phyloP scores from a whole-genome alignment of 768 basidiomycete genomes.

The Rossbeevera mucosa region DNA sequence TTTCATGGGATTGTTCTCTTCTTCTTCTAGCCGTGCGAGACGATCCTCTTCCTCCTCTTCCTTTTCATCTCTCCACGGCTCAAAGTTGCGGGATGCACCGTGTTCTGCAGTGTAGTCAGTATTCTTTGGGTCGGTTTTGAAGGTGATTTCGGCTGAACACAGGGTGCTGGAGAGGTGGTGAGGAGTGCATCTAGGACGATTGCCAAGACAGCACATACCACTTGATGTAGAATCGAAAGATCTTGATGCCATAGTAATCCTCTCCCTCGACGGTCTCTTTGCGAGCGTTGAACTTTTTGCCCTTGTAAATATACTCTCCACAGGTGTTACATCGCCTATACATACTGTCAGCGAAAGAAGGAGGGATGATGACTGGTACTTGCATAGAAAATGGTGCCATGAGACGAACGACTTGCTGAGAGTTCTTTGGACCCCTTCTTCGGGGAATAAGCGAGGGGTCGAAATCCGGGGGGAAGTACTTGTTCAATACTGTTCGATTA shows the following conservation, averaged over 20 bases:
- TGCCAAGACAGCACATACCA: slow-evolving; percentile 47
- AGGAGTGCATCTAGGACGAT: not conserved
- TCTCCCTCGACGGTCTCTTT: slow-evolving; percentile 98
- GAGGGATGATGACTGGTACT: slow-evolving; percentile 19
- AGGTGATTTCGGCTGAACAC: slow-evolving; percentile 97
- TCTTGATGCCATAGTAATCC: slow-evolving; percentile 98
- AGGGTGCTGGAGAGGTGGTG: slow-evolving; percentile 56
- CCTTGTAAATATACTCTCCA: slow-evolving; percentile 98
- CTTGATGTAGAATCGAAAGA: slow-evolving; percentile 90
- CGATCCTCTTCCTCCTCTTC: slow-evolving; percentile 79
- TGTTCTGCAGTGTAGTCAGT: slow-evolving; percentile 93
- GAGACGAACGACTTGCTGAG: slow-evolving; percentile 94
- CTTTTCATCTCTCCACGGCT: slow-evolving; percentile 88
- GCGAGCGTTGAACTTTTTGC: slow-evolving; percentile 98
- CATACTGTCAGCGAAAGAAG: slow-evolving; percentile 9
- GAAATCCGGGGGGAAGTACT: slow-evolving; percentile 97
- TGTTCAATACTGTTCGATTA: slow-evolving; percentile 70
- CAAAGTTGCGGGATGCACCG: slow-evolving; percentile 95
- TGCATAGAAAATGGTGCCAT: slow-evolving; percentile 99
- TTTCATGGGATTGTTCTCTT: slow-evolving; percentile 97
- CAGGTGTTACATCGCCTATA: slow-evolving; percentile 88
- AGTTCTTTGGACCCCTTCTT: slow-evolving; percentile 85
- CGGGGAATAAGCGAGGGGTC: slow-evolving; percentile 95
- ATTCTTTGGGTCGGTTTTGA: slow-evolving; percentile 99
- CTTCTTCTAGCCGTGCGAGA: slow-evolving; percentile 80